A percentile compares a stretch with the other conserved stretches of the same genome.
These are phyloP conservation scores for Mallotus repandus DNA, from an alignment of 441 rosid species.

Conservation along the genomic window DNA sequence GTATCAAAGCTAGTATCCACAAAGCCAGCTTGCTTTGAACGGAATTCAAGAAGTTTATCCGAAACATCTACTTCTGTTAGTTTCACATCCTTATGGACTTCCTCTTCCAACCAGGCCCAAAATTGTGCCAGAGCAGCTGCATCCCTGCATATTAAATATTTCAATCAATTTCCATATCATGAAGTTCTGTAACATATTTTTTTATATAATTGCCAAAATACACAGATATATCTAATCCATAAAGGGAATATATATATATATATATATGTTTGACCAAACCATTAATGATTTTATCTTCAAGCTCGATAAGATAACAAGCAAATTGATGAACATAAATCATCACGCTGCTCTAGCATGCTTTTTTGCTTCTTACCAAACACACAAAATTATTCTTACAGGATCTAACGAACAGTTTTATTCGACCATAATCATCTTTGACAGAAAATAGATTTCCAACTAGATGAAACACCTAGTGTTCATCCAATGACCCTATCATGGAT, in stretches of 20 bases:
- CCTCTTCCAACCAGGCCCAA: conserved; percentile 95
- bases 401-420: background rate
- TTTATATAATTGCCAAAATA: background rate
- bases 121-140: conserved; percentile 93
- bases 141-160: conserved; percentile 57
- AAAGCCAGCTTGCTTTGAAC: conserved; percentile 80
- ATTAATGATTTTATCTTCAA: conserved; percentile 1
- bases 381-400: background rate
- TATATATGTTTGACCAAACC: background rate
- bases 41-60: conserved; percentile 82
- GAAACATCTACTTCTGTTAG: conserved; percentile 92
- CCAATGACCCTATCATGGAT: background rate
- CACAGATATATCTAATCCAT: background rate
- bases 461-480: background rate
- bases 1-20: conserved; percentile 96
- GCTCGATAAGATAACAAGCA: background rate
- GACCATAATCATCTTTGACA: background rate
- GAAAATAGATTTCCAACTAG: background rate
- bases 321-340: background rate
- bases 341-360: background rate
- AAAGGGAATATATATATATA: background rate
- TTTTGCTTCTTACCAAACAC: background rate
- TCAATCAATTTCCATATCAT: conserved; percentile 7
- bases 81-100: conserved; percentile 55
- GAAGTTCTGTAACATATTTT: background rate